Conservation (phyloP, 2,329 filamentous ascomycete species). For the Apiospora arundinis region DNA sequence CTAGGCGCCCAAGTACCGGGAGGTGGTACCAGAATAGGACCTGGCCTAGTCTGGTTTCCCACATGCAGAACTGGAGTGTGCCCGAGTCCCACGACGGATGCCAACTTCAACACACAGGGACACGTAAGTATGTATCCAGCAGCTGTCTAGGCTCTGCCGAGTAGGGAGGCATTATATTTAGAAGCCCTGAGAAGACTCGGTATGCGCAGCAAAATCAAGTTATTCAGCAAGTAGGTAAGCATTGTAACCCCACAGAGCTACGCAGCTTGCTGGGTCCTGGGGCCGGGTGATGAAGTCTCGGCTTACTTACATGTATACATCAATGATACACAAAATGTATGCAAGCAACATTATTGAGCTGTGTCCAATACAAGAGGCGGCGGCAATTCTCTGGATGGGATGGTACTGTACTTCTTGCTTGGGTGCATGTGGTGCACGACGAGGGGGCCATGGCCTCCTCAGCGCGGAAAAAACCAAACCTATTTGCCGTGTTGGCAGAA, state of each 20-base stretch:
- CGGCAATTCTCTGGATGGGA: conserved; percentile 5
- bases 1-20: conserved; percentile 16
- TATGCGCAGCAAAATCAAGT: not conserved
- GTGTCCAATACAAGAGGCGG: not conserved
- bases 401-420: not conserved
- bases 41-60: conserved; percentile 11
- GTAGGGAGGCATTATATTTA: not conserved
- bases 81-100: conserved; percentile 2
- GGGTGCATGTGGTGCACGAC: not conserved
- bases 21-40: not conserved
- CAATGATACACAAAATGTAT: not conserved
- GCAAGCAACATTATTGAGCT: not conserved
- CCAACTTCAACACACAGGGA: conserved; percentile 4
- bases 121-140: conserved; percentile 4
- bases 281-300: not conserved
- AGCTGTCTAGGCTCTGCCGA: not conserved
- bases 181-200: not conserved
- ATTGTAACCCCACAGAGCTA: not conserved
- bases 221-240: not conserved
- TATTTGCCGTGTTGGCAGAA: conserved; percentile 11
- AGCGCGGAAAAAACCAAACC: conserved; percentile 1
- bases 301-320: not conserved
- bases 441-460: not conserved
- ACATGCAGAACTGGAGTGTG: not conserved
- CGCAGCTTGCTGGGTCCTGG: not conserved